Base-by-base conservation (phyloP, 257 asterid genomes). In the Fraxinus cuspidata region DNA sequence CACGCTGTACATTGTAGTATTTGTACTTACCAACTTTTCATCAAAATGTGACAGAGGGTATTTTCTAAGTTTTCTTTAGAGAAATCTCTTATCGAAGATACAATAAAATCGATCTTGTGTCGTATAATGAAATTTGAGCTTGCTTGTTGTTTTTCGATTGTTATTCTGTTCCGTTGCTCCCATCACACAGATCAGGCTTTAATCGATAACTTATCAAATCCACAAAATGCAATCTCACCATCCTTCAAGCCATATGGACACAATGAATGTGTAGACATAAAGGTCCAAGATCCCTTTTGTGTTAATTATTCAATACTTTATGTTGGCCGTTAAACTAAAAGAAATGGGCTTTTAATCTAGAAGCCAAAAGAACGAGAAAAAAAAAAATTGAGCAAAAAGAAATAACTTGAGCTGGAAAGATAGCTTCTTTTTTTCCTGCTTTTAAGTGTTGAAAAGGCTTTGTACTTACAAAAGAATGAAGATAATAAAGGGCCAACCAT, bases 241-340 rank as follows among this genome's bases (percentile, higher is more conserved):
- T 38, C 44, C 25, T 10, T 11, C 67, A 49, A 68, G 5, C 76
- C 85, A 27, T 8, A 47, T 56, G 65, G 27, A 56, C 28, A 56
- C 28, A 56, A 19, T 56, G 27, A 56, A 56, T 18, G 65, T 56
- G 65, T 56, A 28, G n/a, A n/a, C 65, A n/a, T 18, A 25, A 63
- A 63, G 69, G 44, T 69, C 72, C 47, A 19, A 66, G 67, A 80
- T 18, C 25, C 27, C 32, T 37, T 10, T 64, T 74, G 32, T 63
- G 70, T 63, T 28, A 60, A 27, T 74, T n/a, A 27, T 82, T 78
- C 77, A 73, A 80, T 74, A 19, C 60, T 78, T 65, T 32, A n/a
- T 78, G 86, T 81, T 77, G 83, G 87, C 73, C 80, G 16, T 70
- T 47, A 28, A 32, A 40, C 32, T 76, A 66, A 74, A 68, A 74